Evolutionary conservation across 2,329 filamentous ascomycete species (phyloP).

Genomic region (Ophiosphaerella narmari): DNA sequence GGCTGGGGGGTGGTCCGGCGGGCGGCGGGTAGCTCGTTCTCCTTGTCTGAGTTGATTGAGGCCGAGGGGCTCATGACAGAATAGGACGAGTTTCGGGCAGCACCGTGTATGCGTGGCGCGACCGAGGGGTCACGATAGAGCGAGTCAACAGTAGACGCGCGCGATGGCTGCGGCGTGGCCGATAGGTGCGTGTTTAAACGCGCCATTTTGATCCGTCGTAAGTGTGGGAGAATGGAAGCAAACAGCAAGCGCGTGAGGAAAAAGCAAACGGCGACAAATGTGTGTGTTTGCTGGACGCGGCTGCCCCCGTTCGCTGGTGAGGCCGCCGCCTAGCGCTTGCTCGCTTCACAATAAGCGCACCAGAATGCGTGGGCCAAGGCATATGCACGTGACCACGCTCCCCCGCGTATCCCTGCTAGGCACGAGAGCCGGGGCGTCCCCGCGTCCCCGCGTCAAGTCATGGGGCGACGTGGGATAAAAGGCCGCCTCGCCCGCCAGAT

Average conservation of each 20-base stretch:
- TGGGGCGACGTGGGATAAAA: too few relatives aligned
- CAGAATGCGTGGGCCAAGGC: conserved; percentile 22
- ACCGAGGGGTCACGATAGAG: conserved; percentile 46
- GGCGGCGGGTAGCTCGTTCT: conserved; percentile 46
- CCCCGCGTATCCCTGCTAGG: conserved; percentile 24
- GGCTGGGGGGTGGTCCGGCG: conserved; percentile 31
- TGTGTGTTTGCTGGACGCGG: conserved; percentile 11
- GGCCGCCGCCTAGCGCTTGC: conserved; percentile 22
- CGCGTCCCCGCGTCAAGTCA: too few relatives aligned
- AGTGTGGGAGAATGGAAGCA: neutral
- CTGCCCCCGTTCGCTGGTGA: conserved; percentile 8
- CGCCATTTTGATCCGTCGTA: conserved; percentile 33
- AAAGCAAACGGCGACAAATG: neutral
- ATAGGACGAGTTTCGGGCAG: conserved; percentile 32
- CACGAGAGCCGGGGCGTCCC: too few relatives aligned
- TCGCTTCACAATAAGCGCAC: conserved; percentile 17
- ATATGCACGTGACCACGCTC: conserved; percentile 22
- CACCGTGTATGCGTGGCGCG: conserved; percentile 17
- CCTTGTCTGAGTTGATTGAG: conserved; percentile 50
- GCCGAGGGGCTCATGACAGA: conserved; percentile 39
- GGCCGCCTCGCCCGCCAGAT: conserved; percentile 1
- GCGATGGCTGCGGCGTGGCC: conserved; percentile 33
- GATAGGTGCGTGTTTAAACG: conserved; percentile 42
- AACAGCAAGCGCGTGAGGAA: conserved; percentile 3
- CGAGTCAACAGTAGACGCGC: conserved; percentile 38